Base-by-base conservation (phyloP, 768 basidiomycete genomes). In the Podaxis carcinomalis region DNA sequence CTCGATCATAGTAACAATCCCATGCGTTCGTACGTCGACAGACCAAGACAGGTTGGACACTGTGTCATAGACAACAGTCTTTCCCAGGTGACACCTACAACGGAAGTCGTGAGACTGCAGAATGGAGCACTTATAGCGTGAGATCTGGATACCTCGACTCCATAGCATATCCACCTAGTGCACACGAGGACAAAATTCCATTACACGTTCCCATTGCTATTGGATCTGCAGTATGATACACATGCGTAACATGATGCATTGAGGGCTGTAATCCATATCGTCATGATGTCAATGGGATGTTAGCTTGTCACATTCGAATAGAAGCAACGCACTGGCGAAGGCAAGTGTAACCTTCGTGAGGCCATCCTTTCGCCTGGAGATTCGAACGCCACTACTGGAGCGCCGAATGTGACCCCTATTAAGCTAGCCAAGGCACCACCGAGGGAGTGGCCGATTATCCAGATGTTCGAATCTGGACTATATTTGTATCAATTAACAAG, bases 161-260 rank as follows among this genome's bases (percentile, higher is more conserved):
- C 80, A 95, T 80, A 2, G 93, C 95, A 68, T 91, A 97, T n/a
- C 95, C 95, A 21, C 82, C 92, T 9, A 93, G 73, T 3, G 90
- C 86, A 69, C 95, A 98, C 1, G 87, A 83, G 0, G 90, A 94
- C 0, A 91, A 68, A 1, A 90, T 77, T 13, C 92, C 92, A 59
- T 84, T 94, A 73, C 93, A 94, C 6, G 86, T 88, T 37, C 91
- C 91, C 87, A 93, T 93, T 19, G 95, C 85, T 54, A 98, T 91
- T 4, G 95, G 95, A 73, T 98, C 95, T 27, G 95, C 95, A 21
- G 89, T 96, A 69, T 97, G 92, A 73, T 91, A 97, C 28, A 98
- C 79, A 72, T 98, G 95, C 0, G 91, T 95, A 63, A 97, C 80
- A 66, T 91, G 90, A 14, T 88, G 85, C 9, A 81, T 81, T 5